phyloP scores from a whole-genome alignment of 768 basidiomycete genomes.

The Tephrocybe sp. region DNA sequence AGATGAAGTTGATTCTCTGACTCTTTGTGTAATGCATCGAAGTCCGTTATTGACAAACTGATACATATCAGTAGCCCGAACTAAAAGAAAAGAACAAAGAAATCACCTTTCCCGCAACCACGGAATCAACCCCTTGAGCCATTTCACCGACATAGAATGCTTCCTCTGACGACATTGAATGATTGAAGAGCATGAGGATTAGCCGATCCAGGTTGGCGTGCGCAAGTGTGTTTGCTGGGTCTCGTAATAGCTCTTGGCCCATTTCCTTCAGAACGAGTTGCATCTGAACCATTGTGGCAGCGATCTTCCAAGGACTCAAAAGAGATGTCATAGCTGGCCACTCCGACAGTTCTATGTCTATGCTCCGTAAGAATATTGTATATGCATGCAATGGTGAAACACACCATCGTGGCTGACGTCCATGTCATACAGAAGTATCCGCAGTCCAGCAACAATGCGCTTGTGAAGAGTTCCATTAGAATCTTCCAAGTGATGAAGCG shows the following conservation, averaged over 20 bases:
- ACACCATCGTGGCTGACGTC: conserved; percentile 44
- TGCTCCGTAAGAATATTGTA: background rate
- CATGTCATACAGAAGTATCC: conserved; percentile 65
- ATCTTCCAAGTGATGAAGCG: conserved; percentile 48
- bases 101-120: conserved; percentile 67
- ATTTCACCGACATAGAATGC: conserved; percentile 85
- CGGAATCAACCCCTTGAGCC: conserved; percentile 64
- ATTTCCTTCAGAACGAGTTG: conserved; percentile 76
- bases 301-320: conserved; percentile 82
- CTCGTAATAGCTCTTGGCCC: conserved; percentile 63
- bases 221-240: conserved; percentile 54
- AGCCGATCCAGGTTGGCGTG: conserved; percentile 65
- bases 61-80: background rate
- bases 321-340: conserved; percentile 65
- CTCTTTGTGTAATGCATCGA: conserved; percentile 58
- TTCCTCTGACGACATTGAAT: conserved; percentile 75
- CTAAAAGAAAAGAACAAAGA: background rate
- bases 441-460: conserved; percentile 64
- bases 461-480: conserved; percentile 54
- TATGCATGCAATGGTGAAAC: background rate
- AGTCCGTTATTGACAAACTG: conserved; percentile 80
- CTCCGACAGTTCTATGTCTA: conserved; percentile 52
- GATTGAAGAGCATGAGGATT: conserved; percentile 65
- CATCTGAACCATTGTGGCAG: conserved; percentile 78
- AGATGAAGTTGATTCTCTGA: conserved; percentile 34